phyloP scores from a whole-genome alignment of 768 basidiomycete species.

The Lentinula sp. region DNA sequence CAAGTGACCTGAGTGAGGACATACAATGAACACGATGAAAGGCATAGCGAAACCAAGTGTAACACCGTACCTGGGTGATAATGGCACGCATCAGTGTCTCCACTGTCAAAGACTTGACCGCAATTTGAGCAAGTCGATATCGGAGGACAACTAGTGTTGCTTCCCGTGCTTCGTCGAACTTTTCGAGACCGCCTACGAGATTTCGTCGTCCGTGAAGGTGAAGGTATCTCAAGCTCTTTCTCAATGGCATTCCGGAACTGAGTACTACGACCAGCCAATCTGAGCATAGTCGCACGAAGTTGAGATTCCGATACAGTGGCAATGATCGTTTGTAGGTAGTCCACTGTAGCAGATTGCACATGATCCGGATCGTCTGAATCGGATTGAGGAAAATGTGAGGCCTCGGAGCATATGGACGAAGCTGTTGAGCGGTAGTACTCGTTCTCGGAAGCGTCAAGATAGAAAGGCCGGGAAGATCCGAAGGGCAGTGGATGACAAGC shows the following conservation, averaged over 20 bases:
- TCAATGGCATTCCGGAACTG: conserved; percentile 31
- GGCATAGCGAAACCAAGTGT: not conserved
- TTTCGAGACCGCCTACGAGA: not conserved
- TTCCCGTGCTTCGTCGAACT: not conserved
- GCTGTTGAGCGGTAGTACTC: conserved; percentile 2
- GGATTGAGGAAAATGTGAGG: conserved; percentile 20
- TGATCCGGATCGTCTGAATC: conserved; percentile 13
- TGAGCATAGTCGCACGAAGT: conserved; percentile 33
- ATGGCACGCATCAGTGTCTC: conserved; percentile 8
- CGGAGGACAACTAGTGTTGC: not conserved
- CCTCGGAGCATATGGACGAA: conserved; percentile 12
- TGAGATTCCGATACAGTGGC: conserved; percentile 27
- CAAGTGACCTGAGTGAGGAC: conserved; percentile 23
- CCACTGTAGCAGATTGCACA: conserved; percentile 7
- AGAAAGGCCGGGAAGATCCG: conserved; percentile 2
- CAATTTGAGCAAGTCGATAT: conserved; percentile 15
- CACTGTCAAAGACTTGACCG: conserved; percentile 6
- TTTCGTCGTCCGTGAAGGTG: not conserved
- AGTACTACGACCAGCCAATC: conserved; percentile 27
- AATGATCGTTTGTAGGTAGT: conserved; percentile 26
- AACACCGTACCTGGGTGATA: conserved; percentile 34
- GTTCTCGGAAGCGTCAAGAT: conserved; percentile 7
- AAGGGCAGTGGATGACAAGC: conserved; percentile 6
- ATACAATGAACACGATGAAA: not conserved
- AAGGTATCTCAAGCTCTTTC: conserved; percentile 24